Evolutionary conservation across 2,329 filamentous ascomycete genomes (phyloP), one percentile per base, ranked within the genome.

Genomic region (Beauveria pseudobassiana): DNA sequence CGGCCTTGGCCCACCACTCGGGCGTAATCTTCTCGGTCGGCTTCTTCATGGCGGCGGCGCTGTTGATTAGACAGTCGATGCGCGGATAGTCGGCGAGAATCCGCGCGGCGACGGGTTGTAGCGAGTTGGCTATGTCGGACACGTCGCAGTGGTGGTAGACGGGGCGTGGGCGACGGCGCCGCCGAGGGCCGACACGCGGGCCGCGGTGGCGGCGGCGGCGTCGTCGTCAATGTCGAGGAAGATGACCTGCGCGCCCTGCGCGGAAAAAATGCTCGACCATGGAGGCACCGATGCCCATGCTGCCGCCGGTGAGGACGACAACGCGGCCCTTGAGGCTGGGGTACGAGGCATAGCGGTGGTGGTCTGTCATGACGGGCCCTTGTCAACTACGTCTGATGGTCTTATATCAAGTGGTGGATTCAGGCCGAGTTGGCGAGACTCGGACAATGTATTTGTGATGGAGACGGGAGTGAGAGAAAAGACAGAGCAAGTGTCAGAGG

Each of bases 41-140:
- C 50, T 66, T 45, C 22, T 16, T 12, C 50, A 50, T 54, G 26
- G 8, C 56, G 9, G 49, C 92, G 34, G 92, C 91, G 73, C 96
- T 96, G 82, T 96, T 96, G 78, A 96, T 78, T 59, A 96, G 78
- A 64, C 96, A 90, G 75, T 96, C 90, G 69, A 96, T 82, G 69
- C 87, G 78, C 64, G 84, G 77, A 24, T 50, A 51, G 7, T 48
- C 55, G 30, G 55, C 42, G 55, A 74, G 59, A n/a, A 69, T 69
- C 22, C 67, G 62, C 16, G 71, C 70, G 5, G 72, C 71, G 40
- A 71, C 73, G 5, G 67, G 66, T 40, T 67, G 65, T 20, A 75
- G 66, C 10, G 63, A 49, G 26, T 24, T 50, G 8, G 63, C 62
- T 9, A 77, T 68, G 65, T 75, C 67, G 18, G 71, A 71, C 10